Base-by-base conservation (phyloP, 2,329 filamentous ascomycete genomes). In the Nannizziopsis barbatae region DNA sequence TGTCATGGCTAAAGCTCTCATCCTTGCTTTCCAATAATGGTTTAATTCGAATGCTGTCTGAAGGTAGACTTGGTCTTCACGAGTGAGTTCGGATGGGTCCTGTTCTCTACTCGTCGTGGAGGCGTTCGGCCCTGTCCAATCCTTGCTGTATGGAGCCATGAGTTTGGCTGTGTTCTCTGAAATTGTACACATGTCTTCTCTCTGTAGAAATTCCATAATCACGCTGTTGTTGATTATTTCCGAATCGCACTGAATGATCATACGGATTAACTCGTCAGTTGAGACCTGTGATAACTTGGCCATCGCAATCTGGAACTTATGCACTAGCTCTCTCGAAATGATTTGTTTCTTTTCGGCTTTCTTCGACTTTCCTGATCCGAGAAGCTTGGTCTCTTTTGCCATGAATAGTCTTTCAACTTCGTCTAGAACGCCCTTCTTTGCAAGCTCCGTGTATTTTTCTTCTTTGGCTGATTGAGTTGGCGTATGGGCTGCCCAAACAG, bases 21-120 rank as follows among this genome's bases (percentile, higher is more conserved):
- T 96, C 65, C 92, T 83, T 52, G 86, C 87, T 75, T 95, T 95
- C 92, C 92, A 98, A 71, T 98, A 98, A 64, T 95, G 89, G 57
- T 94, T 88, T 55, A 96, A 72, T 65, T 98, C 92, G 60, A 84
- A 96, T 1, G 90, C 86, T 3, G 92, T 96, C 63, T 83, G 86
- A 20, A 98, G 74, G 64, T 89, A 98, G 49, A 98, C 85, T 67
- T 96, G 90, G 69, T 98, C 92, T 65, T 96, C 88, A 53, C 89
- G 76, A 2, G 90, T 95, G 46, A 98, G 79, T 62, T 98, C 92
- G 5, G 65, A 68, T 0, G 90, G 90, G 66, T 96, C 89, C 60
- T 84, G 79, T 64, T 98, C 92, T 47, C 90, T 81, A 54, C 75
- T 76, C 46, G 86, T 83, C 51, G 79, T 83, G 52, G 79, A 75